Evolutionary conservation across 768 basidiomycete genomes (phyloP).

Genomic region (Collybia mongolica): DNA sequence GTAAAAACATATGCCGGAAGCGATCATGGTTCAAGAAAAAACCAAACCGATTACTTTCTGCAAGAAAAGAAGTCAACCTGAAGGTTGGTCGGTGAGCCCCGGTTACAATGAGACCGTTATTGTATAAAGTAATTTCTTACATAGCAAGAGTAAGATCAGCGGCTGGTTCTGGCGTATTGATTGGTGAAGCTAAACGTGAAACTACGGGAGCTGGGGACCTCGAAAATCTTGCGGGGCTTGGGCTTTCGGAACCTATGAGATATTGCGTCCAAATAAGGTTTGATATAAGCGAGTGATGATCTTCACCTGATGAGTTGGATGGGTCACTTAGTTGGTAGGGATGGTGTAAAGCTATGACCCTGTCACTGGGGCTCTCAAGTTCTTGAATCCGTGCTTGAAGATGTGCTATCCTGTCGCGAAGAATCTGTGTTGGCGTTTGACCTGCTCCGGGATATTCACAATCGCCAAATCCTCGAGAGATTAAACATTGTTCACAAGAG

Average conservation of each 20-base stretch:
- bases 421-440: constrained; percentile 39
- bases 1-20: constrained; percentile 36
- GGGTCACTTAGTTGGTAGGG: constrained; percentile 8
- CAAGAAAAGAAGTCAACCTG: constrained; percentile 32
- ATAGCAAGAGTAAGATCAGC: neutral
- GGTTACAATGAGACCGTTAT: no score
- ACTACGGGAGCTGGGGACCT: neutral
- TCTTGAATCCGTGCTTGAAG: constrained; percentile 43
- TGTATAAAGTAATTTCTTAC: neutral
- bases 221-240: neutral
- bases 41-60: constrained; percentile 43
- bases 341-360: constrained; percentile 9
- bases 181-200: neutral
- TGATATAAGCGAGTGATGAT: neutral
- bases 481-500: constrained; percentile 47
- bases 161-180: neutral
- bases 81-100: neutral
- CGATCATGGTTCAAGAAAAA: constrained; percentile 50
- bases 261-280: neutral
- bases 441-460: constrained; percentile 55
- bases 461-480: constrained; percentile 41
- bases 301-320: neutral
- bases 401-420: constrained; percentile 45
- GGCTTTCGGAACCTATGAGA: neutral
- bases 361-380: constrained; percentile 28